These are phyloP conservation scores for Botryococcus braunii DNA, from an alignment of 163 green algal species.

Conservation along the genomic window DNA sequence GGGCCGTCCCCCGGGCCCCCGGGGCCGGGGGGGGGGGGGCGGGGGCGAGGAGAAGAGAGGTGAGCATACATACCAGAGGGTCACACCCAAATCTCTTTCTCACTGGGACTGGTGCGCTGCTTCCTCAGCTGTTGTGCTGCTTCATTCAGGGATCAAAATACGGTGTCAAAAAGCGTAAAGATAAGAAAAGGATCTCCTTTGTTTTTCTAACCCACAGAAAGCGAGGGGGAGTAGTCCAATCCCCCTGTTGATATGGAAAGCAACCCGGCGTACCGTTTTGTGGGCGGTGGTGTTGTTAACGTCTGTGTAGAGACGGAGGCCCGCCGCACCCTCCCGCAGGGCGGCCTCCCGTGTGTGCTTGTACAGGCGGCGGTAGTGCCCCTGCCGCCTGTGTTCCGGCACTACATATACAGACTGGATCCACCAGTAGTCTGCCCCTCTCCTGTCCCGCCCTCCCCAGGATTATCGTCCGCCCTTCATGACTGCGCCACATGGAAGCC, in stretches of 20 bases:
- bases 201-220: no score
- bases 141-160: no score
- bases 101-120: background rate
- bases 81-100: no score
- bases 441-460: background rate
- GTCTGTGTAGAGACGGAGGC: background rate
- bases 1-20: no score
- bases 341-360: conserved; percentile 16
- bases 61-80: no score
- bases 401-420: conserved; percentile 41
- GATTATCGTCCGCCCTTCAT: background rate
- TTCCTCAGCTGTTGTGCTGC: background rate
- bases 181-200: no score
- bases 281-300: background rate
- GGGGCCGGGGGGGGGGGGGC: no score
- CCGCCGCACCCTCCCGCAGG: background rate
- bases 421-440: conserved; percentile 21
- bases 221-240: no score
- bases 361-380: conserved; percentile 32
- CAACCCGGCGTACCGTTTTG: background rate
- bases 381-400: conserved; percentile 11
- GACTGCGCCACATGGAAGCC: background rate
- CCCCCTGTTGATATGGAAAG: background rate
- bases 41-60: no score
- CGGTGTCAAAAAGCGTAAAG: no score